Base-by-base conservation (phyloP, 169 alveolate species). In the Sarcocystis neurona region DNA sequence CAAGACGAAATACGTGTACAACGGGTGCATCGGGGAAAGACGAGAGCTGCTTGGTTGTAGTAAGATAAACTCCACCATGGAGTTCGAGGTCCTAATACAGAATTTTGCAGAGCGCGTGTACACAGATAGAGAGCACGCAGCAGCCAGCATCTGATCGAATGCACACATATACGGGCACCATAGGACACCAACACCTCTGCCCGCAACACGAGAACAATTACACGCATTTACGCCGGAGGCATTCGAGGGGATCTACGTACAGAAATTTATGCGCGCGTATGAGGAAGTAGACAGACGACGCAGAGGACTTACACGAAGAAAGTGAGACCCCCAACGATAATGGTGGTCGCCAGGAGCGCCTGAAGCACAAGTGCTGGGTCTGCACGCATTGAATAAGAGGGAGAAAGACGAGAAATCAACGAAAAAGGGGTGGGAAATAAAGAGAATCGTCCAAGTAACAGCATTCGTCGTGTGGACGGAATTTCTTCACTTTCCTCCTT, bases 241-340 rank as follows among this genome's bases (percentile, higher is more conserved):
- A n/a, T n/a, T n/a, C n/a, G n/a, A n/a, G n/a, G n/a, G n/a, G n/a
- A n/a, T n/a, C n/a, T n/a, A n/a, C n/a, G n/a, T n/a, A n/a, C n/a
- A n/a, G n/a, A n/a, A n/a, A n/a, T n/a, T n/a, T n/a, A n/a, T n/a
- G n/a, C n/a, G n/a, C n/a, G n/a, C n/a, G n/a, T n/a, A n/a, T n/a
- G n/a, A n/a, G n/a, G n/a, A n/a, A n/a, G n/a, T n/a, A n/a, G n/a
- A n/a, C n/a, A n/a, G n/a, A n/a, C n/a, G n/a, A n/a, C n/a, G n/a
- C n/a, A n/a, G n/a, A n/a, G n/a, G 0, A 18, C 82, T 18, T 72
- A 72, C 82, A 56, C 82, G 46, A 72, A 72, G 48, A 72, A 30
- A 20, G 82, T 72, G 56, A 72, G 82, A 18, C 82, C 82, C 41
- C 32, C 82, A 41, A 72, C 82, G 47, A 72, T 27, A 39, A 72